phyloP scores from a whole-genome alignment of 192 early-diverging fungal species.

The Chytriomyces hyalinus region DNA sequence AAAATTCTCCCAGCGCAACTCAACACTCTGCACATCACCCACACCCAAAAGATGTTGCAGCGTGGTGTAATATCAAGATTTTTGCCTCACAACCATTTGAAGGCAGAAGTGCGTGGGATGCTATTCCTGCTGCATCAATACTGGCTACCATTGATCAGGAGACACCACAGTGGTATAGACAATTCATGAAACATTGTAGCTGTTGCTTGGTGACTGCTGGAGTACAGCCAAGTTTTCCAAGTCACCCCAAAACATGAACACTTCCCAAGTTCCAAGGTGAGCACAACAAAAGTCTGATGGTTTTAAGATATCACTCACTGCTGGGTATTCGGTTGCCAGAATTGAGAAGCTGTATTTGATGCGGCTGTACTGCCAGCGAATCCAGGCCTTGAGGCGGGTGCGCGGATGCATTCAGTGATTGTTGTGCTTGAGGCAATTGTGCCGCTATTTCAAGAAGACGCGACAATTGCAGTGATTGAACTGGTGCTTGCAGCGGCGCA shows the following conservation, averaged over 20 bases:
- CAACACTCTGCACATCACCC: background rate
- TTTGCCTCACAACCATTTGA: constrained; percentile 31
- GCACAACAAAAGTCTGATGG: no score
- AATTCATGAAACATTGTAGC: constrained; percentile 76
- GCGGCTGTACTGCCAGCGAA: no score
- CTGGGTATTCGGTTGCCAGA: no score
- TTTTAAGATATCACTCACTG: no score
- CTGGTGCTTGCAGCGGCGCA: no score
- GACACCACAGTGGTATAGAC: constrained; percentile 80
- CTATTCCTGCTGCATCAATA: constrained; percentile 65
- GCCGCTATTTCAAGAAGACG: no score
- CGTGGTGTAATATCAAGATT: constrained; percentile 52
- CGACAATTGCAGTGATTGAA: no score
- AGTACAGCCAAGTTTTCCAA: constrained; percentile 38
- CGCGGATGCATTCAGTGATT: no score
- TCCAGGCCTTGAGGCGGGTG: no score
- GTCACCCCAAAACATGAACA: constrained; percentile 1
- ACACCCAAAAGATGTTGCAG: constrained; percentile 20
- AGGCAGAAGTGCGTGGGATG: constrained; percentile 53
- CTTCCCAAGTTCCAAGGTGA: background rate
- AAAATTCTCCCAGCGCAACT: constrained; percentile 47
- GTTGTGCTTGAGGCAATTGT: no score
- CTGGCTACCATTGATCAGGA: constrained; percentile 66
- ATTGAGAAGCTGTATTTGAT: no score
- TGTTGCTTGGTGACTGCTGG: constrained; percentile 65